Percentiles rank a stretch among this genome's conserved stretches.
Conservation (phyloP, 768 basidiomycete species). For the Lactifluus piperatus region DNA sequence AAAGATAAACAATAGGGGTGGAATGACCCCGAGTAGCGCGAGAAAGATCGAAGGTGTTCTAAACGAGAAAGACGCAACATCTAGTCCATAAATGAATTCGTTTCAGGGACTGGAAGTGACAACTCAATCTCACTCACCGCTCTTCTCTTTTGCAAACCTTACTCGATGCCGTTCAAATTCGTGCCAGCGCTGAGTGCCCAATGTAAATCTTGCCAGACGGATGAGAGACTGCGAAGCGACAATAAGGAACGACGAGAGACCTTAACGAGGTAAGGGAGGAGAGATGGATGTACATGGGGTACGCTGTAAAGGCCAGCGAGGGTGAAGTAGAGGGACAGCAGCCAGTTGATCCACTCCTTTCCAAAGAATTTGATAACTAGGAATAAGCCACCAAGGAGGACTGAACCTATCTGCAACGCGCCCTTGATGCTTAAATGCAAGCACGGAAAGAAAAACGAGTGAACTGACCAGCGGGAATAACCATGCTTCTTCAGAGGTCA, state of each 20-base stretch:
- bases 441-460: neutral
- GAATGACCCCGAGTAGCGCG: slow-evolving; percentile 50
- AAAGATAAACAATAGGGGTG: slow-evolving; percentile 57
- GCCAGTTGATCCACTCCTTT: slow-evolving; percentile 73
- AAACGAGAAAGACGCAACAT: slow-evolving; percentile 35
- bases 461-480: slow-evolving; percentile 62
- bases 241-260: neutral
- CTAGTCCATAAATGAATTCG: slow-evolving; percentile 24
- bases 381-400: slow-evolving; percentile 60
- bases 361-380: slow-evolving; percentile 66
- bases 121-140: slow-evolving; percentile 30
- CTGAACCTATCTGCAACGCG: slow-evolving; percentile 52
- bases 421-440: neutral
- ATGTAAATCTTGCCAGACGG: slow-evolving; percentile 38
- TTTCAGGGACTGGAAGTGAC: neutral
- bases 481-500: slow-evolving; percentile 66
- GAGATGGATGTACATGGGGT: slow-evolving; percentile 46
- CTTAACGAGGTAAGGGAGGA: no score
- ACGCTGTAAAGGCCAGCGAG: slow-evolving; percentile 56
- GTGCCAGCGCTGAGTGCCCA: slow-evolving; percentile 51
- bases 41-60: slow-evolving; percentile 50
- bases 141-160: slow-evolving; percentile 39
- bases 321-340: slow-evolving; percentile 71
- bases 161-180: slow-evolving; percentile 34
- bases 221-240: slow-evolving; percentile 37